Base-by-base conservation (phyloP, 2,329 filamentous ascomycete genomes). In the Balansia obtecta region DNA sequence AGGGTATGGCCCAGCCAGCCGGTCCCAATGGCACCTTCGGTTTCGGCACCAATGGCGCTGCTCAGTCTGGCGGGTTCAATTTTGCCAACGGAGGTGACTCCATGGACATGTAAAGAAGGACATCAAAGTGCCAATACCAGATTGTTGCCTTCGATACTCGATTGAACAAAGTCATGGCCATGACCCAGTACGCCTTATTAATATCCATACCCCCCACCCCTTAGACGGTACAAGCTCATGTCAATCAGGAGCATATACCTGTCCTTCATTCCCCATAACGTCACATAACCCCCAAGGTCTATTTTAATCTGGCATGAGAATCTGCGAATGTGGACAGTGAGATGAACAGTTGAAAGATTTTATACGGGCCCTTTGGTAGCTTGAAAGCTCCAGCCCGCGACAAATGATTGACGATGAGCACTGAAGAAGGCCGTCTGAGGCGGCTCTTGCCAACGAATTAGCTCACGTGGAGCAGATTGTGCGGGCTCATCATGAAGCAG, bases 61-160 rank as follows among this genome's bases (percentile, higher is more conserved):
- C 70, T 61, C 83, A 87, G 64, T 80, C 85, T 61, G 84, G 86
- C 58, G 86, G 86, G 65, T 98, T 97, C 81, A 95, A 88, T 80
- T 98, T 98, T 67, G 87, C 87, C 67, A 88, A 82, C 63, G 76
- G 76, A 51, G 73, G 72, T 55, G 78, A 82, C 62, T 77, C 77
- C 22, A 82, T 82, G 79, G 79, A 82, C 61, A 82, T 82, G 79
- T 82, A 77, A 71, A 48, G n/a, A 15, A 10, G 33, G 22, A 50
- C n/a, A 32, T 33, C 37, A 20, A 16, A 48, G 22, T 4, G 20
- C 40, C 47, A 34, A 18, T 18, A 15, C 18, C 39, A 12, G 42
- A 18, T 49, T 44, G 39, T 34, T 38, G 15, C 20, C 27, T 30
- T 38, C 16, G 15, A 6, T 13, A 38, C 9, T 15, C 22, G 16